phyloP scores from a whole-genome alignment of 345 rosid genomes.

The Geranium brycei region DNA sequence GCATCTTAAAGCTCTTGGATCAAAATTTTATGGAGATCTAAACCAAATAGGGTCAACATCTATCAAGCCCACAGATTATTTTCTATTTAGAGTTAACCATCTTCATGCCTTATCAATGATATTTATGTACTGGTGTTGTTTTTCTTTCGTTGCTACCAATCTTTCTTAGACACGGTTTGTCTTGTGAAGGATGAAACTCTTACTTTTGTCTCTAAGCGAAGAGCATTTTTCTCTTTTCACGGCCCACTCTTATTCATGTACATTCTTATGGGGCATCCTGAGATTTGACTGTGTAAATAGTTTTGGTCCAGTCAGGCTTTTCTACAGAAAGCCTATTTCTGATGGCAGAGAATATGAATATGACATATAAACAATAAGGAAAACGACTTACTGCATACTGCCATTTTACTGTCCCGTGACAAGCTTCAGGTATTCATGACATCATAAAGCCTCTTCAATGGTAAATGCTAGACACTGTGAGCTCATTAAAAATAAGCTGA shows the following conservation, averaged over 20 bases:
- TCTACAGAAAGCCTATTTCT: conserved; percentile 9
- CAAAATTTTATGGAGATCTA: background rate
- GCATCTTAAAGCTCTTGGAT: background rate
- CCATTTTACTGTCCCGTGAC: conserved; percentile 3
- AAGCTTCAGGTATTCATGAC: conserved; percentile 1
- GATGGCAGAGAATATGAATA: conserved; percentile 3
- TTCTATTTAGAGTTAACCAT: conserved; percentile 3
- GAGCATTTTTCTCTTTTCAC: conserved; percentile 15
- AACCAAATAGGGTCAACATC: background rate
- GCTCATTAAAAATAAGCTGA: background rate
- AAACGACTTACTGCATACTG: background rate
- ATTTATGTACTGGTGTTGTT: background rate
- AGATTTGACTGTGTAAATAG: conserved; percentile 6
- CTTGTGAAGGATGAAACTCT: conserved; percentile 6
- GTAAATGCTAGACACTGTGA: background rate
- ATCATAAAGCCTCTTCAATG: conserved; percentile 6
- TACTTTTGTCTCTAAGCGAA: conserved; percentile 12
- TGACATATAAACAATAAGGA: background rate
- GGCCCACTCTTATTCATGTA: conserved; percentile 6
- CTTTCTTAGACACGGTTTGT: conserved; percentile 1
- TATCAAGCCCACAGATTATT: background rate
- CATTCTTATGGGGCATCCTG: conserved; percentile 2
- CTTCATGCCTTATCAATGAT: background rate
- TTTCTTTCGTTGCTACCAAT: background rate
- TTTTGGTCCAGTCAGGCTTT: conserved; percentile 7